Conservation (phyloP, 2,329 filamentous ascomycete species). For the Claviceps sp. region DNA sequence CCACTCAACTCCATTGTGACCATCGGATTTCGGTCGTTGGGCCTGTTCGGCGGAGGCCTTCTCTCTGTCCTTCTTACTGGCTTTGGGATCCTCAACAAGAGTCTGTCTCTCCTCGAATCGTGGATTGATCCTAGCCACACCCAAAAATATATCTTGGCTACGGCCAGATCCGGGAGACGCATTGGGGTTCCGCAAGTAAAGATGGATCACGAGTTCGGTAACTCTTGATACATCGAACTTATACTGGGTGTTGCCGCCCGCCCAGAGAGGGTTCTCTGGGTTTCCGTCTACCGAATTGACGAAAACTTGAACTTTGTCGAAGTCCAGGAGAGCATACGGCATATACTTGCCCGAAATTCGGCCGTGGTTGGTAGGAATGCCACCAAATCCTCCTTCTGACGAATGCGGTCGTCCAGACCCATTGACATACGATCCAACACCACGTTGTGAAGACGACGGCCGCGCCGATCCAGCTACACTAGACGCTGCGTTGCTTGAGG, state of each 20-base stretch:
- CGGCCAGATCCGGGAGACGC: constrained; percentile 76
- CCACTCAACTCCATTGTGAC: constrained; percentile 76
- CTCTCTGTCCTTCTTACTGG: constrained; percentile 75
- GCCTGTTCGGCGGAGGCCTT: constrained; percentile 58
- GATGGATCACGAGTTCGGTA: constrained; percentile 78
- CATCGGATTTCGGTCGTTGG: constrained; percentile 29
- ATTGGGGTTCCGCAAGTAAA: constrained; percentile 88
- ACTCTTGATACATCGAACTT: constrained; percentile 97
- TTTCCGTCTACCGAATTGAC: constrained; percentile 93
- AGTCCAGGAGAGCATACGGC: constrained; percentile 91
- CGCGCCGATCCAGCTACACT: constrained; percentile 37
- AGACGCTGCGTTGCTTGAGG: constrained; percentile 43
- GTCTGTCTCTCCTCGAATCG: constrained; percentile 68
- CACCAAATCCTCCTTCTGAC: constrained; percentile 70
- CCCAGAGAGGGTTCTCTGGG: constrained; percentile 91
- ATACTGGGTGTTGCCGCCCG: constrained; percentile 96
- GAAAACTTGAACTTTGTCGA: constrained; percentile 97
- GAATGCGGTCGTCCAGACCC: constrained; percentile 62
- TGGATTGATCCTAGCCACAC: constrained; percentile 81
- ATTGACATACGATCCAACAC: constrained; percentile 49
- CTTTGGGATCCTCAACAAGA: constrained; percentile 65
- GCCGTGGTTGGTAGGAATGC: constrained; percentile 84
- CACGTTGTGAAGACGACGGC: constrained; percentile 42
- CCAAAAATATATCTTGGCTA: constrained; percentile 93
- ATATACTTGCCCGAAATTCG: constrained; percentile 93